Conservation (phyloP, 129 eudicot genomes). For the Gnaphalium uliginosum region DNA sequence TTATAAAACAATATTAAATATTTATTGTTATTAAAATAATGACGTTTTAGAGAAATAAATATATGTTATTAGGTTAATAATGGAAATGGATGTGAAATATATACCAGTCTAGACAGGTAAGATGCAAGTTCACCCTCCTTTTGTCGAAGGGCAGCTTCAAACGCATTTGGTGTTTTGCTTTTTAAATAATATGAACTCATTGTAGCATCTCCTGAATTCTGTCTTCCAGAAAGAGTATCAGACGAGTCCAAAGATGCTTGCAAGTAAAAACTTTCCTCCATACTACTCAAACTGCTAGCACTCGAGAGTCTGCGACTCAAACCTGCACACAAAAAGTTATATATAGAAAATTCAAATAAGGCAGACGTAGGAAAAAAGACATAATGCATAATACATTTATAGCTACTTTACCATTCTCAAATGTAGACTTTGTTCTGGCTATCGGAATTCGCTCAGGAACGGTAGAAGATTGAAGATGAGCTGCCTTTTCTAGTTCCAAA, state of each 20-base stretch:
- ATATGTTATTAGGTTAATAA: neutral
- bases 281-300: conserved; percentile 74
- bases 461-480: conserved; percentile 47
- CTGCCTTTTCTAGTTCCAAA: conserved; percentile 70
- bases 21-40: neutral
- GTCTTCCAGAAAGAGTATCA: conserved; percentile 59
- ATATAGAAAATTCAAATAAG: neutral
- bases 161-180: conserved; percentile 78
- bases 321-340: conserved; percentile 47
- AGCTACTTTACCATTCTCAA: conserved; percentile 63
- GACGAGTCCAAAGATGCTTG: conserved; percentile 88
- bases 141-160: conserved; percentile 88
- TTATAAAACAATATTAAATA: neutral
- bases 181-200: conserved; percentile 67
- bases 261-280: conserved; percentile 92
- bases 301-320: conserved; percentile 72
- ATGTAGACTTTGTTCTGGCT: conserved; percentile 53
- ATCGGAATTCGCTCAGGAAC: conserved; percentile 59
- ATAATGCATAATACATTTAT: neutral
- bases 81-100: conserved; percentile 9
- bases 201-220: conserved; percentile 52
- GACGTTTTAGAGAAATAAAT: neutral
- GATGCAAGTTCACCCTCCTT: conserved; percentile 99
- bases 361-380: neutral
- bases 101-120: conserved; percentile 91